Base-by-base conservation (phyloP, 2,329 filamentous ascomycete species). In the Fusarium cicatricum region DNA sequence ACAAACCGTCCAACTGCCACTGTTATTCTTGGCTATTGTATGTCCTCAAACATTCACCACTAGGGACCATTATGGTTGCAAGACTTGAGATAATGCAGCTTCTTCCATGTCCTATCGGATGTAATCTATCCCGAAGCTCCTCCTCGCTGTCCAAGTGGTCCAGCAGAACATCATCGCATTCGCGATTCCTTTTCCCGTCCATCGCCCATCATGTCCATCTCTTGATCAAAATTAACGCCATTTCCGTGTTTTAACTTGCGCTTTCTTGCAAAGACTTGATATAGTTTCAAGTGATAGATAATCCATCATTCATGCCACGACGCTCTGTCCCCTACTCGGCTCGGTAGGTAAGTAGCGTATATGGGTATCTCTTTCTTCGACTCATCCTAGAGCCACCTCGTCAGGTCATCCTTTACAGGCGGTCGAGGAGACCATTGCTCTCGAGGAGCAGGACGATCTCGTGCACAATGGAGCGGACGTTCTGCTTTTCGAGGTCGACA, bases 391-490 rank as follows among this genome's bases (percentile, higher is more conserved):
- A 33, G 49, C 52, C 42, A 50, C 50, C 46, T 41, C 41, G 32
- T 50, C 42, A 40, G 50, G 39, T 37, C 38, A 58, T 49, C 55
- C 19, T 58, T 74, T 78, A 86, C 56, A 85, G 71, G 56, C 81
- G 85, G 81, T 97, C 94, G 71, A 99, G 81, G 71, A 97, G 85
- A 43, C 95, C 95, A 71, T 90, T 83, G 74, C 89, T 90, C 85
- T 99, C 95, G 55, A 99, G 82, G 79, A 97, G 78, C 71, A 99
- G 83, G 62, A 99, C 85, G 71, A 99, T 98, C 84, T 98, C 91
- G 81, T 99, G 95, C 47, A 99, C 95, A 60, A 94, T 94, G 56
- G 90, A 95, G 71, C 95, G 85, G 41, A 98, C 93, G 65, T 87
- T 90, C 77, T 91, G 92, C 84, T 90, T 95, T 78, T 90, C 88